Evolutionary conservation across 1,284 basidiomycete genomes (phyloP), one percentile per base, ranked within the genome.

Genomic region (Serendipita sp.): DNA sequence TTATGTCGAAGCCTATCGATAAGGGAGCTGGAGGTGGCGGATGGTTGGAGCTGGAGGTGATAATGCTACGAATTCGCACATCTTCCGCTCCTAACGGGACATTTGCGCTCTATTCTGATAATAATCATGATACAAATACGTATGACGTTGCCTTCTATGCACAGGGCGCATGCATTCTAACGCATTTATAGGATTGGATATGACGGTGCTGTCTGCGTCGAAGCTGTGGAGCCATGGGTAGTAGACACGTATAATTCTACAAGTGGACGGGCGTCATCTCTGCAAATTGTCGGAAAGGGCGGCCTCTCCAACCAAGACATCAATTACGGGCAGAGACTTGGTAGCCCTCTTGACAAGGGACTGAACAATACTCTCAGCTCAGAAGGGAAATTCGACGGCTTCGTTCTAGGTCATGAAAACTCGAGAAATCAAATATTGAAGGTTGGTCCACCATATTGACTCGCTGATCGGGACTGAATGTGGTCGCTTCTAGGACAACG

Each of bases 151-250:
- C 38, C 5, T 38, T 13, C 12, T 38, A 5, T 38, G 38, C 12
- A 38, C 38, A 38, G 38, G 5, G 12, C 38, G 12, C 12, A 13
- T 6, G 38, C 12, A 38, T 38, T 38, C 12, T 6, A 13, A 38
- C 38, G 5, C 12, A 38, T n/a, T 34, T 58, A 29, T 8, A 58
- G 53, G 62, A 72, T 77, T 32, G 76, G 76, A 2, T 75, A 73
- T 41, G 77, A 78, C 61, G 73, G 73, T 5, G 74, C 72, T 1
- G 71, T 77, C 22, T 78, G 77, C 61, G 62, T 77, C 4, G 70
- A 76, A 64, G 63, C 74, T 2, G 75, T 75, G 49, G 76, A 78
- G 61, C 75, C 76, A 3, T 78, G 74, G 71, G 66, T 78, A 4
- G 63, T 78, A 8, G 74, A 77, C 60, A 69, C 72, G 3, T 76